Base-by-base conservation (phyloP, 2,329 filamentous ascomycete genomes). In the Didymosphaeria variabile region DNA sequence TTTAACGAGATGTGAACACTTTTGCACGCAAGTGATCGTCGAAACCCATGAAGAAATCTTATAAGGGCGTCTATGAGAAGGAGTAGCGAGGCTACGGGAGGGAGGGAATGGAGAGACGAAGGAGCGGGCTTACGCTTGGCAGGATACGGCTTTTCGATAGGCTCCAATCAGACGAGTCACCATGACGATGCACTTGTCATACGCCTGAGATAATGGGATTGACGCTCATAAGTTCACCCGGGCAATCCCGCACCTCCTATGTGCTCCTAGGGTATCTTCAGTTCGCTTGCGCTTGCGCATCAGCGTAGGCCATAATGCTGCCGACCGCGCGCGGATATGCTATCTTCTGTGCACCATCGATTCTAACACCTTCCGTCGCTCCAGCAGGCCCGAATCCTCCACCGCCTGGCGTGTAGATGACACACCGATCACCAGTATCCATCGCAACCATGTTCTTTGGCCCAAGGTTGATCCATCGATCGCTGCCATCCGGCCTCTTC, bases 381-480 rank as follows among this genome's bases (percentile, higher is more conserved):
- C 36, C 32, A 17, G 40, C 53, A 21, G 17, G 21, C 12, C 64
- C 64, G 55, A 55, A 66, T 1, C 62, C 64, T 21, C 64, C 64
- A 36, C 64, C 59, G 12, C 64, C 64, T 19, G 64, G 61, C 29
- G 64, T 66, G 26, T 49, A 55, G 8, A 66, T 62, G 19, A 66
- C 57, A 32, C 61, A 64, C 3, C 64, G 58, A 57, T 66, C 63
- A 13, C 63, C 61, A 9, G 54, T 45, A 8, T 60, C 45, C 61
- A 64, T 64, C 7, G 46, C 50, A 17, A 66, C 55, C 61, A 64
- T 58, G 10, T 61, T 62, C 51, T 66, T 66, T 23, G 61, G 58
- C 3, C 63, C 63, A 49, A 66, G 57, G 32, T 66, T 64, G 13
- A 66, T 46, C 61, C 58, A 63, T n/a, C 63, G 44, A n/a, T 66